Conservation (phyloP, 2,329 filamentous ascomycete species). For the Byssothecium circinans region DNA sequence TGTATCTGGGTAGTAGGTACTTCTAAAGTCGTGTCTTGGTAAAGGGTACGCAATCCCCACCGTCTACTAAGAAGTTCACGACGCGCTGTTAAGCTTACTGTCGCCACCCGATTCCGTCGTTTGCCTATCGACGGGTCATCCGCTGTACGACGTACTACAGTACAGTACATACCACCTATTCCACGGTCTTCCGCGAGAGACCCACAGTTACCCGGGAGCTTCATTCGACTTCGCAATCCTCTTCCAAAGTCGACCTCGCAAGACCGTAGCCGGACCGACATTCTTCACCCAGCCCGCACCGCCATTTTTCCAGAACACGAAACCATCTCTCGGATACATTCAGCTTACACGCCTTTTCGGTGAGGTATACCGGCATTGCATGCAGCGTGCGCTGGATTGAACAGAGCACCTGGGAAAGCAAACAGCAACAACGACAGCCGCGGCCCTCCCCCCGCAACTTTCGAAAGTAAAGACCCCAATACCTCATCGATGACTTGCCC, state of each 20-base stretch:
- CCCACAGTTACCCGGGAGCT: background rate
- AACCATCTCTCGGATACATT: no score
- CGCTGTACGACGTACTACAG: constrained; percentile 13
- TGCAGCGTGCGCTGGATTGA: background rate
- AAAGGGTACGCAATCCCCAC: no score
- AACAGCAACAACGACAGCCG: background rate
- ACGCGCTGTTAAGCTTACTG: constrained; percentile 25
- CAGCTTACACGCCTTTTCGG: constrained; percentile 13
- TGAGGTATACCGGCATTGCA: constrained; percentile 19
- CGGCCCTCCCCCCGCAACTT: background rate
- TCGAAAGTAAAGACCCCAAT: background rate
- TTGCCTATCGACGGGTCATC: constrained; percentile 6
- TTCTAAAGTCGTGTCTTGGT: no score
- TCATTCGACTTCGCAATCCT: background rate
- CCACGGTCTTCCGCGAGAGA: no score
- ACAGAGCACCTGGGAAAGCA: background rate
- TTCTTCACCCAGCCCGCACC: no score
- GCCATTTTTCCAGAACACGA: no score
- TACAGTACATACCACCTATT: no score
- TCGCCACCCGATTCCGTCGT: constrained; percentile 11
- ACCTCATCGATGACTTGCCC: constrained; percentile 10
- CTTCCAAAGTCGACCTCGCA: no score
- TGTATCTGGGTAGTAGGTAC: constrained; percentile 9
- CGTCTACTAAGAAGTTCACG: background rate
- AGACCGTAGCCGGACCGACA: no score